phyloP scores from a whole-genome alignment of 2,329 filamentous ascomycete genomes.

The Xylaria sp. region DNA sequence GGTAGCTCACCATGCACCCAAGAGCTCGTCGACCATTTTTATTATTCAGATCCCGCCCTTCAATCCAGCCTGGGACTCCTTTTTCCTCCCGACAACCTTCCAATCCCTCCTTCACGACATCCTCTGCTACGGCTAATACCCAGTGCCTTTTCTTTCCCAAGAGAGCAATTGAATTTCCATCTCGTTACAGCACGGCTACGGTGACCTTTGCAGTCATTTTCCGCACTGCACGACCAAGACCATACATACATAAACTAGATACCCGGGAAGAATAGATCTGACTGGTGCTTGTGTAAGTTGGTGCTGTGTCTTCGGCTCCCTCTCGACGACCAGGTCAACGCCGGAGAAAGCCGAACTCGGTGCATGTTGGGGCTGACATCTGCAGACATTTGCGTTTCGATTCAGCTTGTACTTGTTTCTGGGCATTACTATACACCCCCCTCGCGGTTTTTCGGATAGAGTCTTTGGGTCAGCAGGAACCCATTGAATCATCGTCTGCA shows the following conservation, averaged over 20 bases:
- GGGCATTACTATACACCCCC: slow-evolving; percentile 16
- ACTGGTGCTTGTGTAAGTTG: slow-evolving; percentile 36
- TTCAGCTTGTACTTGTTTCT: slow-evolving; percentile 32
- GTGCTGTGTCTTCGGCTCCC: slow-evolving; percentile 1
- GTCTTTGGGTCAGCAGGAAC: slow-evolving; percentile 14
- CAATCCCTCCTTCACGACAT: slow-evolving; percentile 15
- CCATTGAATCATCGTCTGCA: slow-evolving; percentile 10
- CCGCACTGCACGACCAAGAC: slow-evolving; percentile 11
- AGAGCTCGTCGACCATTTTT: slow-evolving; percentile 32
- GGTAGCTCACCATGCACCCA: slow-evolving; percentile 13
- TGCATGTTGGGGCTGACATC: slow-evolving; percentile 20
- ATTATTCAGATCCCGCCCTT: slow-evolving; percentile 31
- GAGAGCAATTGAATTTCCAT: slow-evolving; percentile 31
- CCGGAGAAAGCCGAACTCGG: background rate
- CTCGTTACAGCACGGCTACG: slow-evolving; percentile 16
- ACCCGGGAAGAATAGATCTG: slow-evolving; percentile 34
- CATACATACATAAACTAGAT: slow-evolving; percentile 30
- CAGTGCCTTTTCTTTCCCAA: slow-evolving; percentile 26
- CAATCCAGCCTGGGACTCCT: slow-evolving; percentile 18
- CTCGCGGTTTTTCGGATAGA: slow-evolving; percentile 18
- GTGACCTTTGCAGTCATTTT: slow-evolving; percentile 17
- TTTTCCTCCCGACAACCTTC: slow-evolving; percentile 26
- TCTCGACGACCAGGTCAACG: background rate
- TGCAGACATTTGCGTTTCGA: slow-evolving; percentile 31
- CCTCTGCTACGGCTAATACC: slow-evolving; percentile 20